phyloP scores from a whole-genome alignment of 2,329 filamentous ascomycete genomes.

The Diaporthe sp. region DNA sequence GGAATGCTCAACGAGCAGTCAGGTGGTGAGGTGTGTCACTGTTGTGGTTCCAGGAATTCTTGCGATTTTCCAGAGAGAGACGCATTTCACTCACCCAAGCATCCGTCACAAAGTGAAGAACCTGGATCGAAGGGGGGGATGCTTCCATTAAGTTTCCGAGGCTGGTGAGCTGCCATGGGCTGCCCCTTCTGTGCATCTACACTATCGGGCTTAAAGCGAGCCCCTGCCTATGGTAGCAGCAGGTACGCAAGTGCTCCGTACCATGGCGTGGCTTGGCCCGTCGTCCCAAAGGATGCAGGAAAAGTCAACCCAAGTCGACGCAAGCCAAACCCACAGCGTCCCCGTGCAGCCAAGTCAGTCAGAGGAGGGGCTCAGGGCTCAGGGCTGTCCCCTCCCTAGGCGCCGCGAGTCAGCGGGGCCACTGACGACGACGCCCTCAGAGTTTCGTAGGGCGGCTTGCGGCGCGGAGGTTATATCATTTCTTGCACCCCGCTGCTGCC shows the following conservation, averaged over 20 bases:
- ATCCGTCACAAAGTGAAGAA: background rate
- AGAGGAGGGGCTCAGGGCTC: conserved; percentile 5
- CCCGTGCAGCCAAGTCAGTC: conserved; percentile 14
- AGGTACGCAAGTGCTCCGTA: conserved; percentile 14
- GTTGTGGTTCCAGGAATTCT: background rate
- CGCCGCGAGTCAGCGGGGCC: conserved; percentile 12
- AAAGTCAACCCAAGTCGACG: conserved; percentile 21
- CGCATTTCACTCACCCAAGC: background rate
- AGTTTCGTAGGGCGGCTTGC: conserved; percentile 11
- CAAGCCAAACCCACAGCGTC: conserved; percentile 22
- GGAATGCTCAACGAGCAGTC: conserved; percentile 26
- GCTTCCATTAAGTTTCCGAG: background rate
- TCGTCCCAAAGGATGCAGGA: background rate
- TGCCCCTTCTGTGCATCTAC: background rate
- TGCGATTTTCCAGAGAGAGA: background rate
- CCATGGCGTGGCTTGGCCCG: conserved; percentile 17
- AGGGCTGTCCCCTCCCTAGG: conserved; percentile 17
- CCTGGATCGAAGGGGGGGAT: background rate
- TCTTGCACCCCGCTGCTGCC: background rate
- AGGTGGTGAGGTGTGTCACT: background rate
- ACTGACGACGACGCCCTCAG: conserved; percentile 3
- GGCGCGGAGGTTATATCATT: background rate
- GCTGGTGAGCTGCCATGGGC: background rate
- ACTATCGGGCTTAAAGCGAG: conserved; percentile 17
- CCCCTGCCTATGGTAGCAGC: conserved; percentile 14